These are phyloP conservation scores for Penicillium turbatum DNA, from an alignment of 495 filamentous ascomycete genomes.

Conservation along the genomic window DNA sequence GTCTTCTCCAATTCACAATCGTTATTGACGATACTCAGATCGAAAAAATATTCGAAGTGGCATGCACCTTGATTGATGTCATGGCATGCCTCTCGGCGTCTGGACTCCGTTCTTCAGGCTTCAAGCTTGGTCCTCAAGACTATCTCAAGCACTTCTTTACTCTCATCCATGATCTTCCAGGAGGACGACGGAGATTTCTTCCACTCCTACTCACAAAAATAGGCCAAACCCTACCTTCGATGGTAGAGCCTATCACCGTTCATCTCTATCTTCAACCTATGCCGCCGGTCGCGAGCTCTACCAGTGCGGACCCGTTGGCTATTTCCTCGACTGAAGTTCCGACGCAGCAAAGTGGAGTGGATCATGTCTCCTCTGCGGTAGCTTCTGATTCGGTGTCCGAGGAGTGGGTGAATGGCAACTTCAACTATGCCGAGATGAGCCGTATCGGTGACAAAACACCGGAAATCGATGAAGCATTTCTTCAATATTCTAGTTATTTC, in stretches of 20 bases:
- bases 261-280: conserved; percentile 19
- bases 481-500: conserved; percentile 11
- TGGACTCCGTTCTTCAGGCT: conserved; percentile 46
- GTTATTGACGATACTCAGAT: conserved; percentile 37
- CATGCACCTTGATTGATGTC: conserved; percentile 68
- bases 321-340: not conserved
- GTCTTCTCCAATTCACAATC: not conserved
- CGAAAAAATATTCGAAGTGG: conserved; percentile 73
- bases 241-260: conserved; percentile 46
- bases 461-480: conserved; percentile 19
- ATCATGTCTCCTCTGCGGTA: not conserved
- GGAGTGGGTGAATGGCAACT: conserved; percentile 9
- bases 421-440: conserved; percentile 25
- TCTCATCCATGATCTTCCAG: conserved; percentile 63
- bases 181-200: conserved; percentile 64
- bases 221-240: conserved; percentile 57
- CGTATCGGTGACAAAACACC: conserved; percentile 22
- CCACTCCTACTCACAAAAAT: conserved; percentile 68
- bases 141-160: conserved; percentile 66
- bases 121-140: conserved; percentile 63
- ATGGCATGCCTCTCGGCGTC: conserved; percentile 58
- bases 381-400: not conserved
- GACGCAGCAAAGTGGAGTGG: not conserved
- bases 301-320: not conserved
- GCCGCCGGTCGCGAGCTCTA: not conserved